Evolutionary conservation across 1,139 yeast genomes (phyloP), one percentile per base, ranked within the genome.

Genomic region (Schwanniomyces etchellsii): DNA sequence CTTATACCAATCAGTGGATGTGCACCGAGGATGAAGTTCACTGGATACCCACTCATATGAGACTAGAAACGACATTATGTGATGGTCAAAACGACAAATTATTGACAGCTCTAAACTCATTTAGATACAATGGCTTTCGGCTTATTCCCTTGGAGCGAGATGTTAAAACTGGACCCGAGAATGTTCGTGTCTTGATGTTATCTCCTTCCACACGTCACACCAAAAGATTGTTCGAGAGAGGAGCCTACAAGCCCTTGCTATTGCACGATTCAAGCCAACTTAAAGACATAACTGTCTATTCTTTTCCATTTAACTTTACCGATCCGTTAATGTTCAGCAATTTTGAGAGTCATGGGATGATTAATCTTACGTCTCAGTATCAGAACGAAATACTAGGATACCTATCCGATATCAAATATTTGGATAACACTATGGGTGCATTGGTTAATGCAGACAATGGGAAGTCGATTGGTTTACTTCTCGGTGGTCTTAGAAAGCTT

Each of bases 381-480:
- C 20, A 31, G 4, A 25, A 27, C 5, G 18, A 14, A 11, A 15
- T 17, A 2, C 29, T 38, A 14, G 64, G 58, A 3, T 66, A 62
- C 35, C 52, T 79, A 5, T 54, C 71, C 14, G 89, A 81, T 45
- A 49, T 66, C 3, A 64, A 72, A 39, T 81, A 67, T 42, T 47
- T 81, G 34, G 86, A 79, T 29, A 80, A 81, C 37, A 75, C 75
- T 71, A 62, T 66, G n/a, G 88, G 88, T 1, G 82, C 78, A 0
- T 37, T 68, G 3, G 81, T 62, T 1, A 22, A 13, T 5, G 7
- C 11, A n/a, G 20, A 31, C 3, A 28, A 23, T 3, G 31, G 26
- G 2, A 28, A 34, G 4, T 50, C 66, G 0, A 31, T 74, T 3
- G 89, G 88, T 0, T 44, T 81, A 22, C 67, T 80, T 0, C 51